Evolutionary conservation across 116 monocot species (phyloP).

Genomic region (Zostera marina): DNA sequence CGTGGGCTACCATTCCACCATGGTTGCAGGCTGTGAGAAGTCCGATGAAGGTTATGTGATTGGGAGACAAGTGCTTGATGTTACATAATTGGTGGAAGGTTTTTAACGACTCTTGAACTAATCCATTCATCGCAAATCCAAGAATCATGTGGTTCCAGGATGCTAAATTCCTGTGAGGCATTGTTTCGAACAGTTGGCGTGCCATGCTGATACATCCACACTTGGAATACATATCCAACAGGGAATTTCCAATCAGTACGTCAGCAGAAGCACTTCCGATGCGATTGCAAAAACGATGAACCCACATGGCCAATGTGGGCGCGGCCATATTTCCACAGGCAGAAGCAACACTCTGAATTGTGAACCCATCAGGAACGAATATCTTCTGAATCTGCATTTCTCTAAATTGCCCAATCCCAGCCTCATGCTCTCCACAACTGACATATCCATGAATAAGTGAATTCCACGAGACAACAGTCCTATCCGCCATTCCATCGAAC

Average conservation of each 20-base stretch:
- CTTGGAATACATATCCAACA: slow-evolving; percentile 50
- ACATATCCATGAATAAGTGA: slow-evolving; percentile 34
- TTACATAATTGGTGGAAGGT: slow-evolving; percentile 22
- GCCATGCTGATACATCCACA: slow-evolving; percentile 27
- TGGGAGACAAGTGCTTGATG: slow-evolving; percentile 14
- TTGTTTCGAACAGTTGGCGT: slow-evolving; percentile 24
- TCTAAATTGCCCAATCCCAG: slow-evolving; percentile 38
- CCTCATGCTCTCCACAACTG: slow-evolving; percentile 2
- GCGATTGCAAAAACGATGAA: slow-evolving; percentile 21
- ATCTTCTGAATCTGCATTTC: slow-evolving; percentile 24
- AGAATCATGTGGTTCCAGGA: slow-evolving; percentile 51
- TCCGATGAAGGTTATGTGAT: slow-evolving; percentile 36
- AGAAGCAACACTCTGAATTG: slow-evolving; percentile 13
- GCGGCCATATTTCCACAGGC: slow-evolving; percentile 28
- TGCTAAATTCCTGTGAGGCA: slow-evolving; percentile 25
- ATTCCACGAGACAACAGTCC: slow-evolving; percentile 15
- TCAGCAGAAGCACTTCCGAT: slow-evolving; percentile 5
- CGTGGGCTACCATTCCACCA: slow-evolving; percentile 39
- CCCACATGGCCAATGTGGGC: slow-evolving; percentile 31
- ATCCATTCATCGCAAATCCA: slow-evolving; percentile 28
- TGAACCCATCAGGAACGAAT: slow-evolving; percentile 10
- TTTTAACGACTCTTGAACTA: slow-evolving; percentile 16
- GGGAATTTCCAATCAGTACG: slow-evolving; percentile 40
- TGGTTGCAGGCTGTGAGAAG: slow-evolving; percentile 46
- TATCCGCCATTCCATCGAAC: slow-evolving; percentile 14